Evolutionary conservation across 192 early-diverging fungal species (phyloP).

Genomic region (Lobosporangium transversale): DNA sequence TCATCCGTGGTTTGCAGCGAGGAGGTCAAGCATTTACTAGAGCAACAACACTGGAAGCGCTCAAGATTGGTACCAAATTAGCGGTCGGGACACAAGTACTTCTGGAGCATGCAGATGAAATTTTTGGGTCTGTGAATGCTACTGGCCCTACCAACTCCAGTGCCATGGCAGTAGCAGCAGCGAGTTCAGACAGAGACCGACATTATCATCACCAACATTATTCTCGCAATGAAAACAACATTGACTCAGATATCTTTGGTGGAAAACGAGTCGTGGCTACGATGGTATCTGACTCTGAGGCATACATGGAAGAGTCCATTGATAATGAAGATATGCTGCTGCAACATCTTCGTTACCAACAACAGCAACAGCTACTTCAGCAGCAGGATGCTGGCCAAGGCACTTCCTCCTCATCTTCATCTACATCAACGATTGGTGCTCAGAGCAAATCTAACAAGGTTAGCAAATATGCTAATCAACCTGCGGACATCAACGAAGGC

Average conservation of each 20-base stretch:
- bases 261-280: conserved; percentile 41
- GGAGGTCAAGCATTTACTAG: conserved; percentile 91
- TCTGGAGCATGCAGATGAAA: conserved; percentile 89
- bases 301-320: conserved; percentile 50
- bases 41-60: conserved; percentile 90
- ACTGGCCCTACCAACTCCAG: conserved; percentile 45
- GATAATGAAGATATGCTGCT: conserved; percentile 43
- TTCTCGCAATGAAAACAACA: conserved; percentile 14
- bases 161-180: too few relatives aligned
- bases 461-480: conserved; percentile 90
- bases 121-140: conserved; percentile 62
- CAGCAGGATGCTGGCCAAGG: conserved; percentile 2
- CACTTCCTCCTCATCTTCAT: conserved; percentile 1
- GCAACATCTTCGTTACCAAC: conserved; percentile 37
- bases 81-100: conserved; percentile 91
- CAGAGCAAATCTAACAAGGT: conserved; percentile 44
- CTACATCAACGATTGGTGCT: not conserved
- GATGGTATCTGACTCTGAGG: conserved; percentile 45
- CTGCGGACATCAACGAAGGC: conserved; percentile 85
- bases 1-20: conserved; percentile 87
- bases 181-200: conserved; percentile 14
- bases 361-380: conserved; percentile 27
- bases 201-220: conserved; percentile 1
- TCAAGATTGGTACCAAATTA: conserved; percentile 86
- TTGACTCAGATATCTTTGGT: not conserved